Percentiles rank a stretch among this genome's conserved stretches.
phyloP scores from a whole-genome alignment of 805 yeast species.

The Candida sphagnicola region DNA sequence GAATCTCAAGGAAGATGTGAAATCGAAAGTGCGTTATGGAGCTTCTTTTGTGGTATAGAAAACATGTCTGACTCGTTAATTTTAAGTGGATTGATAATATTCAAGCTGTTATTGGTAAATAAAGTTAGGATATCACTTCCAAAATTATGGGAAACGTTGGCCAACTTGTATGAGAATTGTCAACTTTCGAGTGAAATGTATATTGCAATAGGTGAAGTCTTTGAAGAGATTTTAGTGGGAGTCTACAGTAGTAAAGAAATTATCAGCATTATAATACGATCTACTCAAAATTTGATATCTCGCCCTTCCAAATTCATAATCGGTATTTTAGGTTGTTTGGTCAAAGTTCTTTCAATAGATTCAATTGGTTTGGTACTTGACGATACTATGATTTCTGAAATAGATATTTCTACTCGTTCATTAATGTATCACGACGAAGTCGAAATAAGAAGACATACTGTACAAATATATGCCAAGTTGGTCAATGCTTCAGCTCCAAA shows the following conservation, averaged over 20 bases:
- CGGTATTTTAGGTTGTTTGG: constrained; percentile 11
- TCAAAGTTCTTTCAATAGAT: constrained; percentile 19
- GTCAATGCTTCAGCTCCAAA: constrained; percentile 16
- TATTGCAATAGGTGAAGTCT: constrained; percentile 19
- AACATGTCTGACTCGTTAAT: constrained; percentile 9
- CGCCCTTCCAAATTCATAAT: not conserved
- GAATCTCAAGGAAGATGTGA: constrained; percentile 12
- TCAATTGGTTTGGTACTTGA: constrained; percentile 15
- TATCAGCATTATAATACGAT: constrained; percentile 10
- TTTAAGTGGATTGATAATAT: constrained; percentile 29
- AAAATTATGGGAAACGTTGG: constrained; percentile 22
- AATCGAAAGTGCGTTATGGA: constrained; percentile 18
- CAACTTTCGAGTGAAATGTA: constrained; percentile 6
- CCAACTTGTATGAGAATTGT: constrained; percentile 13
- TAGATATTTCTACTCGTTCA: constrained; percentile 27
- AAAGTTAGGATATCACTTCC: constrained; percentile 14
- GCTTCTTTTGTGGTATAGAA: constrained; percentile 10
- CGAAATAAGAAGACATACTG: constrained; percentile 32
- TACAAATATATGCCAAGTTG: constrained; percentile 36
- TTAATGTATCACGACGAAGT: constrained; percentile 28
- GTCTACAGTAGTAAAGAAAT: constrained; percentile 19
- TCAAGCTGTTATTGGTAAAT: constrained; percentile 34
- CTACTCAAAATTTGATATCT: constrained; percentile 11
- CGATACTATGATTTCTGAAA: constrained; percentile 13
- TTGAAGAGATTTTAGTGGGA: constrained; percentile 28